Base-by-base conservation (phyloP, 352 stramenopile species). In the Peronospora belbahrii region DNA sequence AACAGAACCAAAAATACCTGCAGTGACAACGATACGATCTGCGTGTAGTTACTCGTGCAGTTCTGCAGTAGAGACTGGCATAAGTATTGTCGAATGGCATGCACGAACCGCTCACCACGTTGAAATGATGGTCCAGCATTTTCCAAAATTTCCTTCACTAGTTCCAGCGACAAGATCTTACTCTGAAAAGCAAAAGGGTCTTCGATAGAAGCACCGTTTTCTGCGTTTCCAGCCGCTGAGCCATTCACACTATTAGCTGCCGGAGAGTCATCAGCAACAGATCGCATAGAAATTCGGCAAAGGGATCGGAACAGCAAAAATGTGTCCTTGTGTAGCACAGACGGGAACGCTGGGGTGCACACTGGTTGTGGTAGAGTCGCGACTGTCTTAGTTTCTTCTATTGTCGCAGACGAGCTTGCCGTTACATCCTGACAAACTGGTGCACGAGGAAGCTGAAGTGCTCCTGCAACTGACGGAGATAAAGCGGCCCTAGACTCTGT, bases 31-130 rank as follows among this genome's bases (percentile, higher is more conserved):
- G 94, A 95, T 18, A 98, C 95, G 25, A 99, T 96, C 48, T 94
- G 70, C 27, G 92, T 97, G 59, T 97, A 86, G 61, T 96, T 95
- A 22, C 87, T 97, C 56, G 97, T 98, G 55, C 92, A 99, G 67
- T 99, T 99, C 50, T 98, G 97, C 8, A 99, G 67, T 43, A 99
- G 61, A 19, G 89, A 96, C 37, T 97, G 85, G 56, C 95, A 99
- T 32, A 99, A 59, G 33, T 61, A 99, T 46, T 96, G 85, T 32
- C 95, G 90, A 11, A 99, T 96, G 1, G 95, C 89, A 54, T 97
- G 92, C 32, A 99, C 82, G 56, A 99, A 99, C 17, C 96, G 90
- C 56, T 98, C 91, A 20, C 84, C 87, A 14, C 83, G 76, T 17
- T 87, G 80, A 70, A 99, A 98, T 2, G 89, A 94, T 15, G 89